Evolutionary conservation across 257 asterid genomes (phyloP), one percentile per base, ranked within the genome.

Genomic region (Plantago elongata): DNA sequence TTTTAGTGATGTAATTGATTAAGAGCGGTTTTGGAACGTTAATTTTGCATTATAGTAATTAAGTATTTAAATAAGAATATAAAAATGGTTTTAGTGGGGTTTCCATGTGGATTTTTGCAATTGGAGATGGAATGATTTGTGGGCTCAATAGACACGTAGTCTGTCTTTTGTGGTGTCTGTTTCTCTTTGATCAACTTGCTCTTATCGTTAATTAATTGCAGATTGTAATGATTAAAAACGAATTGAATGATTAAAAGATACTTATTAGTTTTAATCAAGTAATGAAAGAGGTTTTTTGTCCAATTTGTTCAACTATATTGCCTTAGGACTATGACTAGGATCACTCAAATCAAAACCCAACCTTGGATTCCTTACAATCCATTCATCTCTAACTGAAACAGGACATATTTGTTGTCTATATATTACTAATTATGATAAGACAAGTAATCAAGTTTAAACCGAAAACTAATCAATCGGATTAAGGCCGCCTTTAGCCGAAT

Each of bases 121-220:
- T 72, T 78, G 87, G 77, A 74, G 74, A 74, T 70, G 72, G 82
- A 82, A 80, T 73, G 81, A 77, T 72, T 59, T 72, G 81, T 72
- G 84, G 81, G 69, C 62, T 72, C 65, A 29, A 63, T 49, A 38
- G 70, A 72, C 64, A 61, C 78, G 68, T 69, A 65, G 11, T 40
- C 55, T 72, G 93, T 84, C 90, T 50, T 78, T 80, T 79, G 16
- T 70, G 54, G 60, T 71, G 86, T 72, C 72, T 60, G 59, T 57
- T 64, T 69, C 63, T 44, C 62, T 22, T 63, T 66, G 59, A 81
- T 67, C 67, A 37, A 57, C 74, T 68, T 51, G 44, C 73, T 16
- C 54, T 60, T 37, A 27, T 68, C 69, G 29, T 51, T 49, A 58
- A 61, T 58, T 58, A 70, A 73, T 64, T 49, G 15, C 16, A 3